These are phyloP conservation scores for Daedalea quercina DNA, from an alignment of 768 basidiomycete species.

Conservation along the genomic window DNA sequence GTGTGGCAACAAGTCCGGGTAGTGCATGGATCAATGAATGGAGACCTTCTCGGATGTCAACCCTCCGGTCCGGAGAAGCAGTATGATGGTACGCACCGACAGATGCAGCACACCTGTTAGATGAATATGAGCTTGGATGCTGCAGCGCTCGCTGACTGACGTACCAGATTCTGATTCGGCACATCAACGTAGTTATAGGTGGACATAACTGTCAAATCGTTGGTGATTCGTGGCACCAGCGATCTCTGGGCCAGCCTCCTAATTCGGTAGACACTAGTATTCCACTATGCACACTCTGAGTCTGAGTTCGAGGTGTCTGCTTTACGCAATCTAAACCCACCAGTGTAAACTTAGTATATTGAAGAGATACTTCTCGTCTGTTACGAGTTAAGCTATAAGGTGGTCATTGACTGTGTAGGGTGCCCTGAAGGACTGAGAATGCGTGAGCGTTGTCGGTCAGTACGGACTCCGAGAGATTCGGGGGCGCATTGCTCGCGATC, in stretches of 20 bases:
- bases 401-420: too few species aligned
- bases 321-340: too few species aligned
- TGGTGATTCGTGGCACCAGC: neutral
- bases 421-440: too few species aligned
- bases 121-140: constrained; percentile 3
- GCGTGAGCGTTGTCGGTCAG: neutral
- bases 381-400: too few species aligned
- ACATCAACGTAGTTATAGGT: constrained; percentile 51
- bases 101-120: constrained; percentile 71
- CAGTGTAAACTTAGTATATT: too few species aligned
- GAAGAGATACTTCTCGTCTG: too few species aligned
- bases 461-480: neutral
- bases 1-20: constrained; percentile 77
- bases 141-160: constrained; percentile 17
- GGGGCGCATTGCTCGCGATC: neutral
- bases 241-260: too few species aligned
- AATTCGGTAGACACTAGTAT: too few species aligned
- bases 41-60: constrained; percentile 37
- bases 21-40: constrained; percentile 72
- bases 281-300: too few species aligned
- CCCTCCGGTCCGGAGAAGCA: constrained; percentile 4
- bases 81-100: constrained; percentile 37
- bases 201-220: constrained; percentile 11
- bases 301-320: too few species aligned
- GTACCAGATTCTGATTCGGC: constrained; percentile 63